Percentiles rank a stretch among this genome's conserved stretches.
Conservation (phyloP, 306 rosid species). For the Fragaria iinumae region DNA sequence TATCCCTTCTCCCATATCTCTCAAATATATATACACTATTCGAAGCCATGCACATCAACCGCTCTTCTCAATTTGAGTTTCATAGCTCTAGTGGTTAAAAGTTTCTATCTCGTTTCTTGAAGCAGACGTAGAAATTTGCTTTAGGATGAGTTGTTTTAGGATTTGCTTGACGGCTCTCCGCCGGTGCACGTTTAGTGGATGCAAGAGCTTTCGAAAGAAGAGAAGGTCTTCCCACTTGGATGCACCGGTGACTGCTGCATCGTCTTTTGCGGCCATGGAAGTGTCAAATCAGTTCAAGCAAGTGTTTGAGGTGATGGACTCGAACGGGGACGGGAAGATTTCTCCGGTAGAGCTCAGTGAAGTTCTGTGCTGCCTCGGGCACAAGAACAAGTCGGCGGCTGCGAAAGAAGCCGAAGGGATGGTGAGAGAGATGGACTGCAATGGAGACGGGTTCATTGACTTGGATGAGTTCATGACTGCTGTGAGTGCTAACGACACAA, state of each 20-base stretch:
- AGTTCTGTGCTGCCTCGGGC: slow-evolving; percentile 49
- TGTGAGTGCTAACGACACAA: slow-evolving; percentile 18
- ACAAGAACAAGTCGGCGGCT: slow-evolving; percentile 32
- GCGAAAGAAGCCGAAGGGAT: slow-evolving; percentile 58
- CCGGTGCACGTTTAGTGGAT: slow-evolving; percentile 22
- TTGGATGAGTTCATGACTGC: slow-evolving; percentile 68
- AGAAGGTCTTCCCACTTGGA: slow-evolving; percentile 33
- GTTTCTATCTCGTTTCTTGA: background rate
- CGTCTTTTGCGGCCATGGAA: slow-evolving; percentile 46
- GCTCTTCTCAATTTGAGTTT: background rate
- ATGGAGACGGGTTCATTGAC: slow-evolving; percentile 72
- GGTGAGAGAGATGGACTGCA: slow-evolving; percentile 48
- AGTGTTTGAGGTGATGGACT: slow-evolving; percentile 61
- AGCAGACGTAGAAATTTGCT: background rate
- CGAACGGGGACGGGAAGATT: slow-evolving; percentile 63
- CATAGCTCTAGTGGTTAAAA: background rate
- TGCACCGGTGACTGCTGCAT: slow-evolving; percentile 19
- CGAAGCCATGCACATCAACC: background rate
- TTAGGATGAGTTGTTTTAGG: slow-evolving; percentile 31
- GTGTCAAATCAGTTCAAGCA: slow-evolving; percentile 53
- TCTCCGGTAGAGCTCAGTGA: slow-evolving; percentile 54
- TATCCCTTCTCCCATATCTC: background rate
- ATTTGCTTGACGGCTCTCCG: slow-evolving; percentile 41
- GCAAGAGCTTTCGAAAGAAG: slow-evolving; percentile 13
- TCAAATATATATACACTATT: background rate